Conservation (phyloP, 768 basidiomycete species). For the Macrolepiota dolichaula region DNA sequence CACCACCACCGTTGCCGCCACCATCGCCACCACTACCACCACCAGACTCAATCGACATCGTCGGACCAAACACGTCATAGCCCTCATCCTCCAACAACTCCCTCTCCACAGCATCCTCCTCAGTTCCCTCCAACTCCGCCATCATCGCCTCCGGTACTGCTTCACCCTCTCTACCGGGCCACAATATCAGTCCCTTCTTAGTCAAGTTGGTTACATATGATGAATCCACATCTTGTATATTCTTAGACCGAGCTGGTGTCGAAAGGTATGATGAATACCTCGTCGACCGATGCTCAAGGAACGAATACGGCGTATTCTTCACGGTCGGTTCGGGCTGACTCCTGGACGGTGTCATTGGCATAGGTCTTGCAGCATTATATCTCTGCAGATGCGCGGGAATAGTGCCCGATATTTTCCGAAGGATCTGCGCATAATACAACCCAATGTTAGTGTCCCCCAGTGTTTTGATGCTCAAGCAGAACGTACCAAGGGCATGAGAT, state of each 20-base stretch:
- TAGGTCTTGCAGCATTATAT: slow-evolving; percentile 40
- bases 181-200: slow-evolving; percentile 48
- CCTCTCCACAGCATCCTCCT: slow-evolving; percentile 10
- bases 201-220: slow-evolving; percentile 42
- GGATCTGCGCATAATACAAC: slow-evolving; percentile 30
- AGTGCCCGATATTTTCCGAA: slow-evolving; percentile 21
- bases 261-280: slow-evolving; percentile 37
- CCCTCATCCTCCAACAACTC: slow-evolving; percentile 7
- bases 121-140: slow-evolving; percentile 4
- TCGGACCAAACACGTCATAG: slow-evolving; percentile 9
- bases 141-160: slow-evolving; percentile 8
- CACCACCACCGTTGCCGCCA: not conserved
- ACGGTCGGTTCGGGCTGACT: not conserved
- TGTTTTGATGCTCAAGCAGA: not conserved
- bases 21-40: not conserved
- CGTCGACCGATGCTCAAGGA: slow-evolving; percentile 23
- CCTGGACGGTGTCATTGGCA: slow-evolving; percentile 19
- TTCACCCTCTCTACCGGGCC: slow-evolving; percentile 21
- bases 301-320: slow-evolving; percentile 4
- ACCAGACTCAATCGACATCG: not conserved
- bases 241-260: slow-evolving; percentile 30
- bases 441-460: not conserved
- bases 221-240: slow-evolving; percentile 47
- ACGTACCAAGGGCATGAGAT: slow-evolving; percentile 54
- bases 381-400: slow-evolving; percentile 31